These are phyloP conservation scores for Vigna hirtella DNA, from an alignment of 306 rosid genomes.

Conservation along the genomic window DNA sequence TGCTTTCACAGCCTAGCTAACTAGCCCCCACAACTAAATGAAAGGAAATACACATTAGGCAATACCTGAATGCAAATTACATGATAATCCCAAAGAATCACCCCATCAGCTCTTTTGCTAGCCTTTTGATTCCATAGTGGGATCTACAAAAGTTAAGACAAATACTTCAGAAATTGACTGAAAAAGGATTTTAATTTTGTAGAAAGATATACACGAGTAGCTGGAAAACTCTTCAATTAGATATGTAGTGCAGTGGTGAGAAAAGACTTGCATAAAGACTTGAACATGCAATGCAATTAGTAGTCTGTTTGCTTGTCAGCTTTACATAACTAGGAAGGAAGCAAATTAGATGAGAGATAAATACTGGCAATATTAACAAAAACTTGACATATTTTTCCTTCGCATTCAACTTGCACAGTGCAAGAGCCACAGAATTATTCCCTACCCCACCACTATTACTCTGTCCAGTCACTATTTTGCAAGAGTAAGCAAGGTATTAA, in stretches of 20 bases:
- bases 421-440: not conserved
- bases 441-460: not conserved
- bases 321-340: conserved; percentile 13
- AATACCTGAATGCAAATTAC: conserved; percentile 83
- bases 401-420: not conserved
- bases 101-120: conserved; percentile 76
- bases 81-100: conserved; percentile 92
- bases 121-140: conserved; percentile 91
- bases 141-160: conserved; percentile 53
- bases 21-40: conserved; percentile 12
- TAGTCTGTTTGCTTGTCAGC: not conserved
- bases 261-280: not conserved
- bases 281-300: conserved; percentile 22
- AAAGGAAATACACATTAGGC: conserved; percentile 27
- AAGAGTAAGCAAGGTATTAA: not conserved
- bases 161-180: conserved; percentile 11
- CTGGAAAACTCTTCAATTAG: conserved; percentile 2
- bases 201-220: not conserved
- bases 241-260: not conserved
- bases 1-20: not conserved
- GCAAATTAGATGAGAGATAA: not conserved
- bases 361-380: not conserved
- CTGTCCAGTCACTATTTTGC: not conserved
- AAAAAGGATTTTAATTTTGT: conserved; percentile 13
- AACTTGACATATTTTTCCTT: not conserved